These are phyloP conservation scores for Biscogniauxia marginata DNA, from an alignment of 2,329 filamentous ascomycete genomes.

Conservation along the genomic window DNA sequence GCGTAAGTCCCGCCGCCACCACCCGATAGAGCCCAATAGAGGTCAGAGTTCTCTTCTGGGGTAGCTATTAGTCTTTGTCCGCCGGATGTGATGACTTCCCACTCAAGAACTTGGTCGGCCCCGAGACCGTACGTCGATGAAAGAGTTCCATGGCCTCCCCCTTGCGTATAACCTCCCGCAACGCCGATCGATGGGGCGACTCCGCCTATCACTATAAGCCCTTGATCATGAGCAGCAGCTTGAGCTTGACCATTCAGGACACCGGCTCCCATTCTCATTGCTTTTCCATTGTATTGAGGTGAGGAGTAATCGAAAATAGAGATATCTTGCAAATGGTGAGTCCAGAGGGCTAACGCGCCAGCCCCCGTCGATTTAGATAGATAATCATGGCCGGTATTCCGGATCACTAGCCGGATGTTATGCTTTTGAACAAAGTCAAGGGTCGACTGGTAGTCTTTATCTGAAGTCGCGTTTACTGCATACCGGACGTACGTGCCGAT, in stretches of 20 bases:
- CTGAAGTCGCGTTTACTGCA: constrained; percentile 24
- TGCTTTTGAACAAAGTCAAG: constrained; percentile 37
- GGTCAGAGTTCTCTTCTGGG: constrained; percentile 39
- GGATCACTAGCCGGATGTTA: constrained; percentile 45
- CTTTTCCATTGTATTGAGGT: constrained; percentile 40
- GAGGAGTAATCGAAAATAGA: background rate
- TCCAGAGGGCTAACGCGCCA: constrained; percentile 48
- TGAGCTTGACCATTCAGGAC: constrained; percentile 43
- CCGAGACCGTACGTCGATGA: constrained; percentile 46
- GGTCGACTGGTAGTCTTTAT: constrained; percentile 14
- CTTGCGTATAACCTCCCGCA: constrained; percentile 43
- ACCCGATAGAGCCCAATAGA: constrained; percentile 51
- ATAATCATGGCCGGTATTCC: constrained; percentile 48
- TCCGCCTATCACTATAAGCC: constrained; percentile 46
- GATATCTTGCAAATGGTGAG: constrained; percentile 41
- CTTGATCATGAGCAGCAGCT: constrained; percentile 33
- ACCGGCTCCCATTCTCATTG: constrained; percentile 48
- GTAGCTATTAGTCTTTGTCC: constrained; percentile 42
- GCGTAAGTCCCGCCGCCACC: constrained; percentile 44
- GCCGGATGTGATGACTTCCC: constrained; percentile 46
- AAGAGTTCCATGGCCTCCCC: constrained; percentile 53
- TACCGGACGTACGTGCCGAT: constrained; percentile 16
- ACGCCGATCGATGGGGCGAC: constrained; percentile 49
- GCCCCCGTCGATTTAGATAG: constrained; percentile 45
- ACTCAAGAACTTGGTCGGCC: constrained; percentile 48